Evolutionary conservation across 805 yeast species (phyloP).

Genomic region (Candida nemodendra): DNA sequence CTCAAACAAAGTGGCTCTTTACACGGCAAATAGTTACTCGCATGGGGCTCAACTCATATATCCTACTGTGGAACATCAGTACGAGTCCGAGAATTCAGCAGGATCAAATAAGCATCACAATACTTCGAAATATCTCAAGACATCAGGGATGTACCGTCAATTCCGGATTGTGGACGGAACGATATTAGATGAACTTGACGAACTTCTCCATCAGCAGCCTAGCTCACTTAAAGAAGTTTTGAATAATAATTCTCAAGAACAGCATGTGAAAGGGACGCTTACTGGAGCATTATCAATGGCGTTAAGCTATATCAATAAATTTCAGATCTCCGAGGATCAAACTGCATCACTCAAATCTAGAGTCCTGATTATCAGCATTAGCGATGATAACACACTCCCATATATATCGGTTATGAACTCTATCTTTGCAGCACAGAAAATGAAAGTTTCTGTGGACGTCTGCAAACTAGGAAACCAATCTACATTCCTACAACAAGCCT

Average conservation of each 20-base stretch:
- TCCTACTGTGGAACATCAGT: conserved; percentile 42
- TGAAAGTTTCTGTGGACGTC: conserved; percentile 86
- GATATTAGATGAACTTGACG: conserved; percentile 57
- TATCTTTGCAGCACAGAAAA: conserved; percentile 92
- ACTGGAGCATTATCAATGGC: conserved; percentile 84
- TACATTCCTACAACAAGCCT: conserved; percentile 90
- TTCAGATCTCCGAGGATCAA: conserved; percentile 47
- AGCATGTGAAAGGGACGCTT: conserved; percentile 47
- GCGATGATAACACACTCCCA: conserved; percentile 73
- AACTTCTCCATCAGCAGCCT: conserved; percentile 38
- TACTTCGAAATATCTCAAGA: conserved; percentile 33
- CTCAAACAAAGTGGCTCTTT: conserved; percentile 78
- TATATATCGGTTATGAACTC: conserved; percentile 94
- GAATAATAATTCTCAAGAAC: conserved; percentile 16
- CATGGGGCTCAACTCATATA: conserved; percentile 67
- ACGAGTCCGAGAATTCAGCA: conserved; percentile 7
- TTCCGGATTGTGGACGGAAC: conserved; percentile 77
- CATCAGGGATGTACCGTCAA: conserved; percentile 77
- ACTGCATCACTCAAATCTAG: conserved; percentile 59
- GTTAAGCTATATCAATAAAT: conserved; percentile 72
- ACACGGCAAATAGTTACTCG: conserved; percentile 62
- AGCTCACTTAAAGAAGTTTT: conserved; percentile 20
- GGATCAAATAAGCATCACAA: conserved; percentile 5
- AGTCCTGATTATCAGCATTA: conserved; percentile 59
- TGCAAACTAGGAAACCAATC: conserved; percentile 74